Evolutionary conservation across 352 stramenopile species (phyloP), one percentile per base, ranked within the genome.

Genomic region (Phytophthora pini): DNA sequence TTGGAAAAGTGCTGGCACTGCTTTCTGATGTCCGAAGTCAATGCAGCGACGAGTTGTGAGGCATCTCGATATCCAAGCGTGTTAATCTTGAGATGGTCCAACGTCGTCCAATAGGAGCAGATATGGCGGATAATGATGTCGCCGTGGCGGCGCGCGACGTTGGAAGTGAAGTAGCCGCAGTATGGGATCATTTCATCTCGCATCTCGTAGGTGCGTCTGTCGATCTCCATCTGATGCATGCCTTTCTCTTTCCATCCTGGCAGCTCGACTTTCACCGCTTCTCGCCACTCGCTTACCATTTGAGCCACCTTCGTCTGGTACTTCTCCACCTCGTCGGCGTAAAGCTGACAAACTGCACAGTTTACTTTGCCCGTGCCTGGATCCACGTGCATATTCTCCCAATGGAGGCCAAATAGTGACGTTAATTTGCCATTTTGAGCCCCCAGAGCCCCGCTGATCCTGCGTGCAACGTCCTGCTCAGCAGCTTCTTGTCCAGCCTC

Each of bases 171-270:
- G 61, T 77, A 87, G 22, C 77, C 77, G 34, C 57, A 71, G 59
- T 84, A 80, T n/a, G 77, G 77, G 53, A 87, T 82, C 75, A 87
- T 84, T 29, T 83, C 68, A 41, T 84, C 72, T 38, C 77, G 50
- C 75, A 87, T 82, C 56, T 80, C 77, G 72, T 87, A 87, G 13
- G 77, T 84, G 11, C 66, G 73, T 61, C 72, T 68, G 47, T 87
- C 77, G 55, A 87, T 87, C 66, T 82, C 77, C 75, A 87, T 87
- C 55, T 87, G 77, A 56, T 87, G 77, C 72, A 87, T 66, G 0
- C 75, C 75, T 41, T 72, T 53, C 26, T 77, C 69, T 65, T 84
- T 87, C 77, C 77, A 87, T 3, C 39, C 52, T 6, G 72, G 70
- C 6, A 87, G 43, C 22, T 79, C 17, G 2, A 39, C 56, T 5